phyloP scores from a whole-genome alignment of 305 asterid species.

The Stenogyne calaminthoides region DNA sequence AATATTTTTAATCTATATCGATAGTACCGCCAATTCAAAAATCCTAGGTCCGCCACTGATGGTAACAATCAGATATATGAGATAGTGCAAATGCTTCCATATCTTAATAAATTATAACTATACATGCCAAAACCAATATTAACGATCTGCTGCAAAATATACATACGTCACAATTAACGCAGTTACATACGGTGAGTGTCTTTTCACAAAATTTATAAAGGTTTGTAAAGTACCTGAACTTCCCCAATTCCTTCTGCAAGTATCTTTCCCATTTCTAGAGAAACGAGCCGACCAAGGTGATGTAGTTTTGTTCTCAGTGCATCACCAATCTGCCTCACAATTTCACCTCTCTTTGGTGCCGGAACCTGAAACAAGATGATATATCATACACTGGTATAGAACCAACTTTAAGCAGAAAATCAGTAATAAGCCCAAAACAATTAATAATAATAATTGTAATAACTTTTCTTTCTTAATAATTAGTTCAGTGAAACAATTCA shows the following conservation, averaged over 20 bases:
- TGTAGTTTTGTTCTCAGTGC: slow-evolving; percentile 83
- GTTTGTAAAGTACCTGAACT: slow-evolving; percentile 67
- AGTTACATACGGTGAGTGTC: not conserved
- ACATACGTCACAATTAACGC: not conserved
- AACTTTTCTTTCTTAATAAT: not conserved
- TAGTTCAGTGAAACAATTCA: not conserved
- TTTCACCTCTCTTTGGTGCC: slow-evolving; percentile 98
- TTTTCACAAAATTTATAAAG: not conserved
- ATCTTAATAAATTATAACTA: not conserved
- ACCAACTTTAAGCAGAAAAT: slow-evolving; percentile 10
- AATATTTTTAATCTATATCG: no score
- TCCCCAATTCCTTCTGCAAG: slow-evolving; percentile 98
- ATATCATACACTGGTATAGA: slow-evolving; percentile 11
- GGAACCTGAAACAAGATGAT: slow-evolving; percentile 63
- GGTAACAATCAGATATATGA: not conserved
- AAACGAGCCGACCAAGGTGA: slow-evolving; percentile 90
- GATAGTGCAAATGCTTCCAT: not conserved
- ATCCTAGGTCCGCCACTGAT: no score
- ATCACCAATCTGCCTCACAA: slow-evolving; percentile 98
- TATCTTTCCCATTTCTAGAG: slow-evolving; percentile 98
- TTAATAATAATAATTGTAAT: no score
- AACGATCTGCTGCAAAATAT: not conserved
- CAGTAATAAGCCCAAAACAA: not conserved
- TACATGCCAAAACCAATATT: not conserved
- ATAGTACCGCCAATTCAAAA: no score